Evolutionary conservation across 2,329 filamentous ascomycete species (phyloP).

Genomic region (Dothideomycetes sp.): DNA sequence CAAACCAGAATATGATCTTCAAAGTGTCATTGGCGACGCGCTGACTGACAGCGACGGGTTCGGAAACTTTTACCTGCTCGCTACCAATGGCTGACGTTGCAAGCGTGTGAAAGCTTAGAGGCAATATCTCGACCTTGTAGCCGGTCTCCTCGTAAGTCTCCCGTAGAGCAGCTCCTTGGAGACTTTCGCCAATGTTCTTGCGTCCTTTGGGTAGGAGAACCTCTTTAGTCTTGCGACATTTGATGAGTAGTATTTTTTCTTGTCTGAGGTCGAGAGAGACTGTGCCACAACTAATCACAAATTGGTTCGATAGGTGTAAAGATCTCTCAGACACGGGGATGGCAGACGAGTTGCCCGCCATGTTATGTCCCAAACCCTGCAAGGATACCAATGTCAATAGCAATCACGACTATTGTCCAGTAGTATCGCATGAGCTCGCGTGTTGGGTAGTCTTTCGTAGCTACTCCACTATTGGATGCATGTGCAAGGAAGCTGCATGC

Average conservation of each 20-base stretch:
- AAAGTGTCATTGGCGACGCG: not conserved
- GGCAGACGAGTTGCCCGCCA: too few species aligned
- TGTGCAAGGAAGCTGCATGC: too few species aligned
- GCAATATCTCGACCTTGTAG: slow-evolving; percentile 1
- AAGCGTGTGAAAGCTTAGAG: not conserved
- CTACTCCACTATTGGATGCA: too few species aligned
- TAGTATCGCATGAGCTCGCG: too few species aligned
- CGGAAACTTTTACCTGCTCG: not conserved
- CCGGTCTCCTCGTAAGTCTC: slow-evolving; percentile 17
- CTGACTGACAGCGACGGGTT: slow-evolving; percentile 1
- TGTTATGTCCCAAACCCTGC: too few species aligned
- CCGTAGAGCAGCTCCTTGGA: slow-evolving; percentile 13
- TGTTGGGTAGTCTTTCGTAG: too few species aligned
- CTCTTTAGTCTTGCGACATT: slow-evolving; percentile 3
- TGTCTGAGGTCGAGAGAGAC: not conserved
- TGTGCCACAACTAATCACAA: slow-evolving; percentile 5
- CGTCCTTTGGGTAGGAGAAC: slow-evolving; percentile 16
- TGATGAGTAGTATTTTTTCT: not conserved
- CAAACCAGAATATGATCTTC: slow-evolving; percentile 14
- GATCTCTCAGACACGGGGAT: too few species aligned
- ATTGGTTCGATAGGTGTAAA: not conserved
- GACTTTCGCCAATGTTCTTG: slow-evolving; percentile 14
- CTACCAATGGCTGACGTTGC: not conserved
- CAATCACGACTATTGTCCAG: too few species aligned
- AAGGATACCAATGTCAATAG: too few species aligned